A percentile compares a stretch with the other conserved stretches of the same genome.
phyloP scores from a whole-genome alignment of 208 protist species.

The Trypanosoma theileri region DNA sequence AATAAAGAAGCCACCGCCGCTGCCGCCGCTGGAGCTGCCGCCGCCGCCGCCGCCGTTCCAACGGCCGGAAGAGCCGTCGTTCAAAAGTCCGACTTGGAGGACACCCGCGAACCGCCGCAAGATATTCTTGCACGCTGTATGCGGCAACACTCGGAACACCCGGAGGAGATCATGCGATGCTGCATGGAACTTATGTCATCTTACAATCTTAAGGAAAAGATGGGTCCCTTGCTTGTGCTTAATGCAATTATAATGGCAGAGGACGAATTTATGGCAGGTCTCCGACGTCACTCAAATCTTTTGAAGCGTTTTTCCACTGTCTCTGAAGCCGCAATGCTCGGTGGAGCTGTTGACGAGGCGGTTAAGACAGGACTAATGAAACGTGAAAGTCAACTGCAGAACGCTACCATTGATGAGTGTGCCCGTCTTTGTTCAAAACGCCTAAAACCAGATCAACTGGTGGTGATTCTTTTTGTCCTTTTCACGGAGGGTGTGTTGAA shows the following conservation, averaged over 20 bases:
- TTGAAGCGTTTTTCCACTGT: conserved; percentile 65
- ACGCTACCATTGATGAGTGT: conserved; percentile 57
- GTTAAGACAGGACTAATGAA: conserved; percentile 58
- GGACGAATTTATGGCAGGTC: conserved; percentile 45
- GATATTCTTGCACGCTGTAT: conserved; percentile 43
- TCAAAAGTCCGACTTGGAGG: conserved; percentile 31
- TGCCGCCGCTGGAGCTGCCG: conserved; percentile 26
- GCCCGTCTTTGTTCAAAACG: conserved; percentile 39
- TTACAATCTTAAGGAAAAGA: conserved; percentile 75
- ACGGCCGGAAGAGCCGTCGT: conserved; percentile 17
- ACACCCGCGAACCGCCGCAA: conserved; percentile 31
- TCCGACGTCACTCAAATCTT: conserved; percentile 54
- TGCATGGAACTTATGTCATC: conserved; percentile 62
- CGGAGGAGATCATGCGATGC: conserved; percentile 34
- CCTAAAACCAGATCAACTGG: conserved; percentile 50
- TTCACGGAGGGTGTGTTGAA: conserved; percentile 73
- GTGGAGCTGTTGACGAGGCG: conserved; percentile 42
- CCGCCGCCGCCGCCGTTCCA: conserved; percentile 7
- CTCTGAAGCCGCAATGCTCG: conserved; percentile 38
- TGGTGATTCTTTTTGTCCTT: conserved; percentile 72
- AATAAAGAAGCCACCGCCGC: conserved; percentile 28
- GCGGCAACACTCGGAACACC: conserved; percentile 26
- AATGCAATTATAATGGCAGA: conserved; percentile 43
- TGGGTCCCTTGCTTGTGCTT: conserved; percentile 49
- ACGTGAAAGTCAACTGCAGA: conserved; percentile 60